A percentile compares a stretch with the other conserved stretches of the same genome.
Evolutionary conservation across 163 green algal species (phyloP).

Genomic region (Trebouxiophyceae sp.): DNA sequence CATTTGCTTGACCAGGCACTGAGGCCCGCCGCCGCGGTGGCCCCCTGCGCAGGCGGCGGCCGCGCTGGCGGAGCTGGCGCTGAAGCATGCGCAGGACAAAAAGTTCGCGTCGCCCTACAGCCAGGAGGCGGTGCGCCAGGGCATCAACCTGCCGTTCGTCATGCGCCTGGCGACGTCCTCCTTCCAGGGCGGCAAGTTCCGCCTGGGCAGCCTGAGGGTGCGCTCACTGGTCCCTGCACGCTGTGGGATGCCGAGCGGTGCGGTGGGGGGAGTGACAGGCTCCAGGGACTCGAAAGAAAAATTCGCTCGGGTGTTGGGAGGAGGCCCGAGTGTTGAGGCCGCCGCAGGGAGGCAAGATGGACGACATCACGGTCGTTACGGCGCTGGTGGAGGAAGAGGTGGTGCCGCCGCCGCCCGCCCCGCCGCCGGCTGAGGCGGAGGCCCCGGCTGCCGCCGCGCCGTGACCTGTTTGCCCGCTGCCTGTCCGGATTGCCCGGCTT

Average conservation of each 20-base stretch:
- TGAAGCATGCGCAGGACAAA: slow-evolving; percentile 11
- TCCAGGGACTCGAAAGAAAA: too few relatives aligned
- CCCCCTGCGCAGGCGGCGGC: slow-evolving; percentile 18
- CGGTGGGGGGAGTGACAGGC: neutral
- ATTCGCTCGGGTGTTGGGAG: too few relatives aligned
- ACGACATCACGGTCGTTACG: slow-evolving; percentile 82
- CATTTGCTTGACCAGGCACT: too few relatives aligned
- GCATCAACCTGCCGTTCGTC: slow-evolving; percentile 69
- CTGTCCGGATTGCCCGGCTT: too few relatives aligned
- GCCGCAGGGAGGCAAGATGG: slow-evolving; percentile 67
- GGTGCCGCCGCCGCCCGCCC: too few relatives aligned
- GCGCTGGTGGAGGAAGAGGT: slow-evolving; percentile 12
- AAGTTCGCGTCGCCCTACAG: slow-evolving; percentile 67
- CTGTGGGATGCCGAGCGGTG: neutral
- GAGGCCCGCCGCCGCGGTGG: too few relatives aligned
- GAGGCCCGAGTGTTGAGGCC: neutral
- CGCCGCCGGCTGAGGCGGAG: too few relatives aligned
- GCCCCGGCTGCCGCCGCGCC: too few relatives aligned
- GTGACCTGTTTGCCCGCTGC: too few relatives aligned
- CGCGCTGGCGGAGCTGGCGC: slow-evolving; percentile 12
- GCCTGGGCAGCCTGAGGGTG: slow-evolving; percentile 24
- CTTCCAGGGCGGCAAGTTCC: slow-evolving; percentile 26
- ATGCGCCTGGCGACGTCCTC: slow-evolving; percentile 57
- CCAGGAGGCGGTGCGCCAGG: slow-evolving; percentile 52
- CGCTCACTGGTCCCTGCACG: neutral